These are phyloP conservation scores for Adansonia gregorii DNA, from an alignment of 441 rosid species.

Conservation along the genomic window DNA sequence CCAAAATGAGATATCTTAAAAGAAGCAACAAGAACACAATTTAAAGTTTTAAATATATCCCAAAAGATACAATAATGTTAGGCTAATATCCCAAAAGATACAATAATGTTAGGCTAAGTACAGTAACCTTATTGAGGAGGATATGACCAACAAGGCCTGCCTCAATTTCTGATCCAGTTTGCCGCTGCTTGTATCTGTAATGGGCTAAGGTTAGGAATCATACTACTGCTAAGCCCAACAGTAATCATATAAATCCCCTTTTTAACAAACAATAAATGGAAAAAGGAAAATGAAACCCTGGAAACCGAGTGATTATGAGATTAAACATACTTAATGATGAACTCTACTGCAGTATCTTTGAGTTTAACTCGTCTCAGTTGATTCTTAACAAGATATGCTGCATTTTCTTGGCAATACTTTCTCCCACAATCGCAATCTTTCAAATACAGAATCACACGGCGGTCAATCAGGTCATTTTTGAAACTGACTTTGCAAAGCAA, in stretches of 20 bases:
- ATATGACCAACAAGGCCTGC: constrained; percentile 79
- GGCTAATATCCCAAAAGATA: constrained; percentile 24
- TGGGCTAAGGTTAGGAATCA: constrained; percentile 19
- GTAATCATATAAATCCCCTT: constrained; percentile 5
- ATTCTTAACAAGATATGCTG: constrained; percentile 68
- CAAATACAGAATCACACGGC: constrained; percentile 72
- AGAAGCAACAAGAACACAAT: constrained; percentile 18
- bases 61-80: constrained; percentile 29
- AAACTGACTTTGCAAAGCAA: constrained; percentile 80
- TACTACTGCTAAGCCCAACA: background rate
- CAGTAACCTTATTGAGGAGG: constrained; percentile 74
- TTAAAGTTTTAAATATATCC: constrained; percentile 17
- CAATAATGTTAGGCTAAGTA: constrained; percentile 24
- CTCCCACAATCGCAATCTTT: constrained; percentile 79
- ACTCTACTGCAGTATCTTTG: constrained; percentile 63
- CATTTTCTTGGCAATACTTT: constrained; percentile 77
- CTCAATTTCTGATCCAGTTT: constrained; percentile 50
- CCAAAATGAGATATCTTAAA: constrained; percentile 31
- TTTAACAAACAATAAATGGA: background rate
- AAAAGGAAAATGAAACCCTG: background rate
- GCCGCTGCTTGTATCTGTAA: constrained; percentile 63
- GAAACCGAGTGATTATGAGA: background rate
- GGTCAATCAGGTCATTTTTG: constrained; percentile 70
- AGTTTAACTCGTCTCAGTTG: constrained; percentile 79
- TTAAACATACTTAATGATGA: constrained; percentile 75